Conservation (phyloP, 2,329 filamentous ascomycete genomes). For the Hypoxylon sp. region DNA sequence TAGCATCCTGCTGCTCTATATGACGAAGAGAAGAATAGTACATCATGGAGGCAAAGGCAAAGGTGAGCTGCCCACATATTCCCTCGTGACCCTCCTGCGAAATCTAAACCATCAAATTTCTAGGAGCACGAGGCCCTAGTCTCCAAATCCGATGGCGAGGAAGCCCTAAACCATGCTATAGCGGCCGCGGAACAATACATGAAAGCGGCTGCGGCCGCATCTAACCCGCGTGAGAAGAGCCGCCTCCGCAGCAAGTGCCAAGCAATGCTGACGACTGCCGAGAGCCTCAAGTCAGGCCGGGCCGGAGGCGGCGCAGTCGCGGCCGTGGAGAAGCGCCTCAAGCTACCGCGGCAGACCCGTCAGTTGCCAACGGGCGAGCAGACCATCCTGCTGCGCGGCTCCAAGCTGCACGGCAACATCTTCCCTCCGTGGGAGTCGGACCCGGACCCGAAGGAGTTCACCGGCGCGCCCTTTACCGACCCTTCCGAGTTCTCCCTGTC, state of each 20-base stretch:
- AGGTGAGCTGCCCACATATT: conserved; percentile 45
- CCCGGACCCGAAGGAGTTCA: conserved; percentile 70
- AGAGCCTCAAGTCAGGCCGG: conserved; percentile 70
- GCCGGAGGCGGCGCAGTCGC: conserved; percentile 34
- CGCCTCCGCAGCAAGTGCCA: conserved; percentile 74
- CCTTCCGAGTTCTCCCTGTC: conserved; percentile 75
- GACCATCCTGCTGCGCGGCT: conserved; percentile 77
- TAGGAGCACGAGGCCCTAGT: conserved; percentile 60
- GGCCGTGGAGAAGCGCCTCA: conserved; percentile 39
- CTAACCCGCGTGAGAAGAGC: conserved; percentile 67
- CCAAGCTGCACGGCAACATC: conserved; percentile 79
- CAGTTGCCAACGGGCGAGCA: conserved; percentile 74
- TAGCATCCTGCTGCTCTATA: not conserved
- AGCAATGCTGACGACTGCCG: conserved; percentile 74
- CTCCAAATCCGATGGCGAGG: conserved; percentile 60
- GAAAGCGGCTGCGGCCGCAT: conserved; percentile 71
- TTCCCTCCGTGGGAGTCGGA: conserved; percentile 85
- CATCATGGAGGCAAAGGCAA: conserved; percentile 57
- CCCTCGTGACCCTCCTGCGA: not conserved
- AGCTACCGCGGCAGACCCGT: conserved; percentile 58
- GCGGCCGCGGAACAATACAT: conserved; percentile 82
- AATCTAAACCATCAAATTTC: conserved; percentile 6
- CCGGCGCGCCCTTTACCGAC: conserved; percentile 72
- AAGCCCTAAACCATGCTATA: conserved; percentile 79
- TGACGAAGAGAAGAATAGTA: not conserved